Base-by-base conservation (phyloP, 1,284 basidiomycete genomes). In the Marasmius fiardii region DNA sequence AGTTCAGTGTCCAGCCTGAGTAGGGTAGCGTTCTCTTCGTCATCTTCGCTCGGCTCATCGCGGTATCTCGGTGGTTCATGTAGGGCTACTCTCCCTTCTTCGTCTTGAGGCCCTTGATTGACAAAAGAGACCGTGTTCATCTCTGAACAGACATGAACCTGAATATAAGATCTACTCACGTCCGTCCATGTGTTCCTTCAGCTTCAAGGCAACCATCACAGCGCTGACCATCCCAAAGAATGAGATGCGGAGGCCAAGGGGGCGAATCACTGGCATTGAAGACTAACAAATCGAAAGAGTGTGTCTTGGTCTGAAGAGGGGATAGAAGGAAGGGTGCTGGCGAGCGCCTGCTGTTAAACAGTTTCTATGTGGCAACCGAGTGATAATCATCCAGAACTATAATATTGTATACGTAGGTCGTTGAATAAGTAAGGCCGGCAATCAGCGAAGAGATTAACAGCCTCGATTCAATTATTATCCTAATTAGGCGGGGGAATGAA, bases 151-250 rank as follows among this genome's bases (percentile, higher is more conserved):
- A n/a, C n/a, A n/a, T n/a, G n/a, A n/a, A n/a, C n/a, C n/a, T 20
- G 44, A 24, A 37, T 35, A 33, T 3, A 16, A 18, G 20, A 51
- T 14, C 16, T 21, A 72, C 77, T 63, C 59, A 79, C 80, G 81
- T 43, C 78, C 72, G 55, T 80, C 76, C 63, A 68, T 74, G 39
- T 69, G 65, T 52, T 79, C 73, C 65, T 80, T 82, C 26, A 80
- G 60, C 63, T 79, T 80, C 53, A 83, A 67, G 5, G 74, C 72
- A 4, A 73, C 64, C 78, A 79, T 80, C 4, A 76, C 73, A 35
- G 61, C 71, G 39, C 71, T 74, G 14, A 82, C 70, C 70, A 75
- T 71, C 1, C 69, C 73, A 61, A 73, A 73, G 61, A 81, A 79
- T 37, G 68, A 67, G 48, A 71, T 56, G 20, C 67, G 68, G 26